A percentile compares a stretch with the other conserved stretches of the same genome.
Conservation (phyloP, 148 eudicot species). For the Diospyros kaki region DNA sequence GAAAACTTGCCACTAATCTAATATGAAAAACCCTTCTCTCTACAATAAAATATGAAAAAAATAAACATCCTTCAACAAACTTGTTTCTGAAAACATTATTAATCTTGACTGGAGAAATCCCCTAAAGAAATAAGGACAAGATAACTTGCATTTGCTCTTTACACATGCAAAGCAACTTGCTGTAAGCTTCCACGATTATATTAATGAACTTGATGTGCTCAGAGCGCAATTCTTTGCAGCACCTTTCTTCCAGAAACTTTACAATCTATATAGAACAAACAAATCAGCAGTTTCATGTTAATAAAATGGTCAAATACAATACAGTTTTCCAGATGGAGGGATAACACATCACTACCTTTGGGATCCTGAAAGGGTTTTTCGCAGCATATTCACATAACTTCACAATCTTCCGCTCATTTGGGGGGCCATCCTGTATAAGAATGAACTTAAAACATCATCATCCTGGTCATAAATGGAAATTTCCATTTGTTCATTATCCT, state of each 20-base stretch:
- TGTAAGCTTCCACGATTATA: conserved; percentile 58
- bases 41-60: too few species aligned
- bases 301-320: conserved; percentile 2
- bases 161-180: conserved; percentile 68
- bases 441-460: background rate
- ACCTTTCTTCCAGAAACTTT: conserved; percentile 83
- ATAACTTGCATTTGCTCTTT: conserved; percentile 76
- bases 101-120: too few species aligned
- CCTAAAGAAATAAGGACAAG: background rate
- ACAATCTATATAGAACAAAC: conserved; percentile 49
- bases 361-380: conserved; percentile 88
- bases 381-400: conserved; percentile 98
- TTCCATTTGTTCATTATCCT: background rate
- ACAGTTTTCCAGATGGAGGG: background rate
- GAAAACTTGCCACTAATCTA: too few species aligned
- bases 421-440: conserved; percentile 47
- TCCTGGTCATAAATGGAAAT: conserved; percentile 6
- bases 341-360: conserved; percentile 49
- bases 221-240: conserved; percentile 75
- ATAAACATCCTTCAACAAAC: too few species aligned
- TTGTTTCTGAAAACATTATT: too few species aligned
- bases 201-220: conserved; percentile 59
- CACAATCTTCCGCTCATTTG: conserved; percentile 70
- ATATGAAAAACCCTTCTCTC: too few species aligned
- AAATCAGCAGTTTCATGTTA: background rate